Evolutionary conservation across 768 basidiomycete species (phyloP).

Genomic region (Suillus cothurnatus): DNA sequence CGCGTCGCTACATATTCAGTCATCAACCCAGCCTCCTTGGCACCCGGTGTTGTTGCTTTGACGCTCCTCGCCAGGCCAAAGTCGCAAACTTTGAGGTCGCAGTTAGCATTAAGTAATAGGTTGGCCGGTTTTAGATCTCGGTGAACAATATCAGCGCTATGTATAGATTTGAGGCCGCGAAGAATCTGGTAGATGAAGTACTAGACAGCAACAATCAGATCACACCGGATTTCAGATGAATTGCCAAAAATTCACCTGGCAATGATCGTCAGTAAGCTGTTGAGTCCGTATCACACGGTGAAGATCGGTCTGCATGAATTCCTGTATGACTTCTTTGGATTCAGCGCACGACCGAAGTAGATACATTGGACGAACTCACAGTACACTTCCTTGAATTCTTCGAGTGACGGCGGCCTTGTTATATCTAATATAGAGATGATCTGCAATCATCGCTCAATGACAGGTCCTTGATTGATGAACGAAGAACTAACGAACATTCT

Average conservation of each 20-base stretch:
- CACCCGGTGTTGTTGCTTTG: conserved; percentile 50
- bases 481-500: conserved; percentile 55
- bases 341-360: conserved; percentile 5
- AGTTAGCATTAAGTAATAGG: conserved; percentile 84
- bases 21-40: conserved; percentile 70
- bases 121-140: conserved; percentile 87
- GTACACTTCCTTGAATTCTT: conserved; percentile 87
- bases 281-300: conserved; percentile 92
- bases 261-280: conserved; percentile 88
- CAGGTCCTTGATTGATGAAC: conserved; percentile 5
- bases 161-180: conserved; percentile 86
- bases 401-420: conserved; percentile 73
- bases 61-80: conserved; percentile 81
- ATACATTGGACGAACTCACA: conserved; percentile 43
- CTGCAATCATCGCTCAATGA: conserved; percentile 37
- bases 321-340: conserved; percentile 64
- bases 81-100: conserved; percentile 88
- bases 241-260: conserved; percentile 52
- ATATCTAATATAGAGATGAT: conserved; percentile 94
- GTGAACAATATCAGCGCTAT: conserved; percentile 82
- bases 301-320: conserved; percentile 89
- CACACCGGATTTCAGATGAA: neutral
- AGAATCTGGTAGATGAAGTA: conserved; percentile 87
- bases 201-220: conserved; percentile 34
- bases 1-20: conserved; percentile 89